Evolutionary conservation across 768 basidiomycete species (phyloP), one percentile per base, ranked within the genome.

Genomic region (Termitomyces heimii): DNA sequence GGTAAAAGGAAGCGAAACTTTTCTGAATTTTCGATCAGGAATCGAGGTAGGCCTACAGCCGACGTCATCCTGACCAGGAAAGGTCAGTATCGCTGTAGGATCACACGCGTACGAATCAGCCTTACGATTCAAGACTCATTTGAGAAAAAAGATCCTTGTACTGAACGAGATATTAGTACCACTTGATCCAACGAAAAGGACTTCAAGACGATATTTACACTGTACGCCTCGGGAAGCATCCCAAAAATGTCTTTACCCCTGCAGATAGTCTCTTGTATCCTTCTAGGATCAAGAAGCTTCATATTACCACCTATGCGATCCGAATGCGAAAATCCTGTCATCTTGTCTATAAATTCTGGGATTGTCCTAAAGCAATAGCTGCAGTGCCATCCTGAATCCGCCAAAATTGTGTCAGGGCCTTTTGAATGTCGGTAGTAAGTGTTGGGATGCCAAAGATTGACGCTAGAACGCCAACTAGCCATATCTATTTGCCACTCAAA

Each of bases 311-410:
- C 81, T 31, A 85, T 78, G 37, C 83, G 80, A 62, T 85, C 83
- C 9, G 81, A 76, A 69, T 85, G 85, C 8, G 82, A 84, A 70
- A 80, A 85, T 5, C 79, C 82, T 58, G 66, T 68, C 82, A 84
- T 83, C 70, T 85, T 85, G 64, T 77, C 72, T 28, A 76, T 69
- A 60, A 82, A 85, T 65, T 87, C 84, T 8, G 75, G 67, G 49
- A 86, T 72, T 13, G 79, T 77, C 44, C 79, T 73, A 75, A 85
- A 87, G 68, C 84, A 86, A 70, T 81, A 86, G 56, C 81, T 82
- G 70, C 83, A 85, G 63, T 86, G 84, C 83, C 83, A 86, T 1
- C 84, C 85, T n/a, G 82, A 71, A 65, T 86, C 83, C 22, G 82
- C 80, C 35, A 86, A 77, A 9, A 80, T 68, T 37, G 67, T 64